Evolutionary conservation across 208 protist genomes (phyloP).

Genomic region (Tetramitus jugosus): DNA sequence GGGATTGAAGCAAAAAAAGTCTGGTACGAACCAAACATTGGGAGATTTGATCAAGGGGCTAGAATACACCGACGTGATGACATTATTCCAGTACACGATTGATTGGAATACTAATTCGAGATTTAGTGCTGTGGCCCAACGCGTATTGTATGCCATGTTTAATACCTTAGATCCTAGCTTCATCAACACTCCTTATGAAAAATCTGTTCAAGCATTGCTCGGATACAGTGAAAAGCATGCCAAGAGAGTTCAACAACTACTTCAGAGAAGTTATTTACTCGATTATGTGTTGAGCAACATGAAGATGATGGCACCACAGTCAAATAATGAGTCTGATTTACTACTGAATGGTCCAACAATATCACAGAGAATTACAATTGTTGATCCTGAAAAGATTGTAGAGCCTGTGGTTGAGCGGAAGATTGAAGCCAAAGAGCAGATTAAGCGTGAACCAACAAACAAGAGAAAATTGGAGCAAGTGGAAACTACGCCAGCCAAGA

Average conservation of each 20-base stretch:
- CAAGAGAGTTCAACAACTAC: background rate
- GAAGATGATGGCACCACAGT: background rate
- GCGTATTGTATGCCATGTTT: background rate
- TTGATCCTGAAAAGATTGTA: too few relatives aligned
- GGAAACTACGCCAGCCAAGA: too few relatives aligned
- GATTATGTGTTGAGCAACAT: background rate
- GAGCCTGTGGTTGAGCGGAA: too few relatives aligned
- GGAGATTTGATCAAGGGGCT: background rate
- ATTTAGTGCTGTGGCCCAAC: conserved; percentile 3
- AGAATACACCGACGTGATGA: background rate
- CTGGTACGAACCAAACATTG: background rate
- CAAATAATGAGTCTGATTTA: too few relatives aligned
- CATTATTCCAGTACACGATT: conserved; percentile 19
- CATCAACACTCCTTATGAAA: conserved; percentile 10
- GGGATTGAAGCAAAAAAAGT: background rate
- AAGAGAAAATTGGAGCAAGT: too few relatives aligned
- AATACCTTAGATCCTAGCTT: background rate
- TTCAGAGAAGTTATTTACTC: background rate
- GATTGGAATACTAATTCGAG: conserved; percentile 23
- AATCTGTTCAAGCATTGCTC: background rate
- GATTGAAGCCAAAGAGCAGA: too few relatives aligned
- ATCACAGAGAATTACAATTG: too few relatives aligned
- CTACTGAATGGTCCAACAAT: too few relatives aligned
- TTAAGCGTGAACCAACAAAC: too few relatives aligned
- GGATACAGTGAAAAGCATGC: background rate